Conservation (phyloP, 139 green algal species). For the Mesotaenium endlicherianum region DNA sequence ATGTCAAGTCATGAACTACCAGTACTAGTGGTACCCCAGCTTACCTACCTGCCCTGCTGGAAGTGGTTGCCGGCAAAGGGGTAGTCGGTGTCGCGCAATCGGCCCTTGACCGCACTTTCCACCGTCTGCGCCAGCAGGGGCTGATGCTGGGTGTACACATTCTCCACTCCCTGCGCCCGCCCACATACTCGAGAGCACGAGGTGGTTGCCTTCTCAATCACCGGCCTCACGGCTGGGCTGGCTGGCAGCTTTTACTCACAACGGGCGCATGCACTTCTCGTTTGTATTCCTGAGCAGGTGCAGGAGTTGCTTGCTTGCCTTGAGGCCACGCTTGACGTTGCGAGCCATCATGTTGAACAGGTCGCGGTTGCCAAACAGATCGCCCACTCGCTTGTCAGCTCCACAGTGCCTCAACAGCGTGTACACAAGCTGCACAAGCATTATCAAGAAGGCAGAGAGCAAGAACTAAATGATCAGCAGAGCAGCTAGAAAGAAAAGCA, state of each 20-base stretch:
- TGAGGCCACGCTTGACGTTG: slow-evolving; percentile 50
- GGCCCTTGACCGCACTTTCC: slow-evolving; percentile 62
- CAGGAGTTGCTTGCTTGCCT: slow-evolving; percentile 35
- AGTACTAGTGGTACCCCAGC: too few relatives aligned
- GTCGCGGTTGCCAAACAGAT: slow-evolving; percentile 77
- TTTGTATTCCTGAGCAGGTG: too few relatives aligned
- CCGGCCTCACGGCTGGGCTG: too few relatives aligned
- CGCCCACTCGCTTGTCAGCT: slow-evolving; percentile 62
- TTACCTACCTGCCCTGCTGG: slow-evolving; percentile 12
- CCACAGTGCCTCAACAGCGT: slow-evolving; percentile 60
- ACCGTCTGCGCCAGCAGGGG: slow-evolving; percentile 81
- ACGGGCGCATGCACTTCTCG: too few relatives aligned
- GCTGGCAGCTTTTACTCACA: too few relatives aligned
- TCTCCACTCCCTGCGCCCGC: slow-evolving; percentile 61
- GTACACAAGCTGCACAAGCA: slow-evolving; percentile 47
- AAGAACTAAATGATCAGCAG: neutral
- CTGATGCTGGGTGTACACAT: slow-evolving; percentile 95
- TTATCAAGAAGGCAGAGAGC: neutral
- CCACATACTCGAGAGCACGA: too few relatives aligned
- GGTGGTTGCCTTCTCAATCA: too few relatives aligned
- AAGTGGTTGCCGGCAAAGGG: slow-evolving; percentile 54
- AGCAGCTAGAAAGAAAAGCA: neutral
- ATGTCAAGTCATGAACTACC: too few relatives aligned
- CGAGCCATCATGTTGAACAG: slow-evolving; percentile 43
- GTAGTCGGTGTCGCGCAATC: slow-evolving; percentile 75